Base-by-base conservation (phyloP, 306 rosid species). In the Citrullus colocynthis region DNA sequence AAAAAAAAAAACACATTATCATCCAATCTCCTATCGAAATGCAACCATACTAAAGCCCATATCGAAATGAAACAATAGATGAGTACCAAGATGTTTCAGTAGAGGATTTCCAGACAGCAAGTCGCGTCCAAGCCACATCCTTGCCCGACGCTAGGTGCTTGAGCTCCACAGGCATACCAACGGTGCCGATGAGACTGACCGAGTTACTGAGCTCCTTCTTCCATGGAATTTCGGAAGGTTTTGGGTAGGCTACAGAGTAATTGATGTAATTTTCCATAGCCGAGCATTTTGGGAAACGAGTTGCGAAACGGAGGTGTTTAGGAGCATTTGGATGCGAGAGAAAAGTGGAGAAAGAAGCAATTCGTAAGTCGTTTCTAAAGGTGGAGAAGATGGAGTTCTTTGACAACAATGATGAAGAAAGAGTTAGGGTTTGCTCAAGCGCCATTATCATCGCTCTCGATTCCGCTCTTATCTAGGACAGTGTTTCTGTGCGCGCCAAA, bases 161-260 rank as follows among this genome's bases (percentile, higher is more conserved):
- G 80, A 88, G 88, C 65, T 92, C 98, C 41, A 92, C 85, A 17
- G 90, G 88, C 48, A 79, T n/a, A 1, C 89, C 90, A n/a, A 92
- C 93, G 41, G 79, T 74, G 77, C 98, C 98, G 52, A 95, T 92
- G 77, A 95, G 90, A 54, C 81, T 90, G 65, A 92, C 93, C 45
- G 91, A 78, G 81, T 95, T 95, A 39, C 90, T 84, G 9, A 90
- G 90, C 75, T 95, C 99, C 84, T 92, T 95, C 79, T 83, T 88
- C 99, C 99, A 95, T n/a, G 75, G 91, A 74, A 95, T 84, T 85
- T 89, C 97, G 2, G 88, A 4, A 14, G 97, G 99, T 74, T 82
- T 88, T 56, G 93, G 89, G 83, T 81, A 92, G 3, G 84, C 30
- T 59, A 55, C 82, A 11, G 85, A 60, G 32, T 81, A 84, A 66